Evolutionary conservation across 352 stramenopile genomes (phyloP), one percentile per base, ranked within the genome.

Genomic region (Phytophthora ramorum): DNA sequence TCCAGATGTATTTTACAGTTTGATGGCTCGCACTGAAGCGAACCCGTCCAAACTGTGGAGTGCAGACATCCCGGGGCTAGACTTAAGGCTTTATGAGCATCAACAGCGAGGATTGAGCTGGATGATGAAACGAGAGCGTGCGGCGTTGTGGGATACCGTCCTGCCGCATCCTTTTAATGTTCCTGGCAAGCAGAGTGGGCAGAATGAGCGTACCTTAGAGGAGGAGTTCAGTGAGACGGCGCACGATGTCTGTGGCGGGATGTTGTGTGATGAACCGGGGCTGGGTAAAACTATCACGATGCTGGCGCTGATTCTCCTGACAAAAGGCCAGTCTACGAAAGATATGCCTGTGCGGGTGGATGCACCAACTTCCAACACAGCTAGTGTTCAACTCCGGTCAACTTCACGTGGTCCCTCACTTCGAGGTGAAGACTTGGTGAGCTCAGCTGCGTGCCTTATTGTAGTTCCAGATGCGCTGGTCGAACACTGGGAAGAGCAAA

Each of bases 231-330:
- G 51, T 71, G 54, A 89, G 79, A 40, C 78, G 73, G 71, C 67
- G 77, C 59, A 50, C 81, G 87, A 95, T 53, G 71, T 66, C 0
- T 80, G 78, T 14, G 87, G 87, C 0, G 87, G 84, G 0, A 78
- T 95, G 35, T 77, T 95, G 12, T 95, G 83, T 34, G 87, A 95
- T 60, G 83, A 93, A 28, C 85, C 87, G 22, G 87, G 85, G 0
- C 67, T 95, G 4, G 87, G 84, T 4, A 95, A 93, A 65, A 93
- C 84, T 0, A 90, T 95, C 56, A 93, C 83, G 28, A 91, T 95
- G 78, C 55, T 93, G 2, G 83, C 87, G 9, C 47, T 95, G n/a
- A 77, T 95, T 28, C 58, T 93, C 1, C 77, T 85, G 8, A 95
- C 84, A 3, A 86, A 85, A 60, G 81, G 82, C 1, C 78, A 90